Conservation (phyloP, 139 green algal genomes). For the Zygnema circumcarinatum region DNA sequence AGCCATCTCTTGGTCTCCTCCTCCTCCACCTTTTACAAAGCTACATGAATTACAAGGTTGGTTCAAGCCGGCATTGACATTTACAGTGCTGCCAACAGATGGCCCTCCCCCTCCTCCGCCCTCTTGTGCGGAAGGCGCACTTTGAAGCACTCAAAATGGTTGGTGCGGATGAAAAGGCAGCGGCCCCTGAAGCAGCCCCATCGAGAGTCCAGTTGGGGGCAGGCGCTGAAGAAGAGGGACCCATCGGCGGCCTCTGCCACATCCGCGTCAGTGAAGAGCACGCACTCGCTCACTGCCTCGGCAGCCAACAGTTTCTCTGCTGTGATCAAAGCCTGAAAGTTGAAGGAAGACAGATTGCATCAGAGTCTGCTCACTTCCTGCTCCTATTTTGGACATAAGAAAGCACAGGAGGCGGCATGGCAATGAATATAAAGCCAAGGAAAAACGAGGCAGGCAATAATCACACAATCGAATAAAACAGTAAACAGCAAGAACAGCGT, state of each 20-base stretch:
- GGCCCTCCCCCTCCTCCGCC: no score
- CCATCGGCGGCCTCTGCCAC: neutral
- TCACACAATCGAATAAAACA: neutral
- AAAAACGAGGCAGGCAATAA: neutral
- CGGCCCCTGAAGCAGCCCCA: neutral
- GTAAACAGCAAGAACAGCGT: no score
- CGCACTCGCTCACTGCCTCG: neutral
- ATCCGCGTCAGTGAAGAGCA: slow-evolving; percentile 4
- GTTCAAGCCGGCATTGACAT: no score
- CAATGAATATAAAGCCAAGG: neutral
- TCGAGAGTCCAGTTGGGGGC: neutral
- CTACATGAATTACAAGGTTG: no score
- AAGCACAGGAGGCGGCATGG: neutral
- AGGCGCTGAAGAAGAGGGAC: neutral
- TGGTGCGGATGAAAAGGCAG: neutral
- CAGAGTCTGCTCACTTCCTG: neutral
- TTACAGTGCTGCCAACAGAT: no score
- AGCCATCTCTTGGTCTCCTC: no score
- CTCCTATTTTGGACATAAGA: neutral
- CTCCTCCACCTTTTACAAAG: no score
- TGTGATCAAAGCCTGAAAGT: neutral
- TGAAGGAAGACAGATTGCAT: no score
- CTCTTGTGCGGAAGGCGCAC: neutral
- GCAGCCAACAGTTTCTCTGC: neutral
- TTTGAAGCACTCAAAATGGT: neutral